Evolutionary conservation across 2,329 filamentous ascomycete species (phyloP), one percentile per base, ranked within the genome.

Genomic region (Chaetomium sp.): DNA sequence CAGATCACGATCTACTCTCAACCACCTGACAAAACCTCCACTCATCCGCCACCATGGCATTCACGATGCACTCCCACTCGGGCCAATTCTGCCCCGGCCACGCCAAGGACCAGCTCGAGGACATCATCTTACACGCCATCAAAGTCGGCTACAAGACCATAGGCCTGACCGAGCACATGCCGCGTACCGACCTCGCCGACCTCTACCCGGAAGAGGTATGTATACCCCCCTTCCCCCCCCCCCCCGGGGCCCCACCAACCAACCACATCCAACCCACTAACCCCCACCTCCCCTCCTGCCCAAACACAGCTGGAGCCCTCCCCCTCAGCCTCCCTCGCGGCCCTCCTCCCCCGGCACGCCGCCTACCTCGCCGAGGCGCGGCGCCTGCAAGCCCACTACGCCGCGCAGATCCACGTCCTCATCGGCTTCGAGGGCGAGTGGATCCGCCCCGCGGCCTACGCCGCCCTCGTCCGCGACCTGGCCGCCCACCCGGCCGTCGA

Each of bases 11-110:
- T 13, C 35, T 38, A 33, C 31, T 33, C 31, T 12, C 31, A 13
- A 56, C 38, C 25, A 13, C 23, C 49, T 16, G 19, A 51, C 49
- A 13, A 13, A 3, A 21, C 23, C 27, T 21, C 25, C 3, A n/a
- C 59, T 49, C 50, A 33, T 7, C 27, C 25, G 5, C 16, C 53
- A 49, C 33, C 25, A 98, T 98, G 95, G 93, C 94, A 1, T 97
- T 96, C 80, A 96, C 95, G 4, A 96, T 98, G 82, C 95, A 99
- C 78, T 96, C 92, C 74, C 95, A 99, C 80, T 98, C 95, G 45
- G 95, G 95, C 68, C 92, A 99, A 76, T 99, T 99, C 81, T 99
- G 95, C 80, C 89, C 89, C 10, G 87, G 90, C 71, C 95, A 99
- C 80, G 95, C 95, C 58, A 87, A 90, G 74, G 87, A 96, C 75